Base-by-base conservation (phyloP, 495 filamentous ascomycete species). In the Parathielavia appendiculata region DNA sequence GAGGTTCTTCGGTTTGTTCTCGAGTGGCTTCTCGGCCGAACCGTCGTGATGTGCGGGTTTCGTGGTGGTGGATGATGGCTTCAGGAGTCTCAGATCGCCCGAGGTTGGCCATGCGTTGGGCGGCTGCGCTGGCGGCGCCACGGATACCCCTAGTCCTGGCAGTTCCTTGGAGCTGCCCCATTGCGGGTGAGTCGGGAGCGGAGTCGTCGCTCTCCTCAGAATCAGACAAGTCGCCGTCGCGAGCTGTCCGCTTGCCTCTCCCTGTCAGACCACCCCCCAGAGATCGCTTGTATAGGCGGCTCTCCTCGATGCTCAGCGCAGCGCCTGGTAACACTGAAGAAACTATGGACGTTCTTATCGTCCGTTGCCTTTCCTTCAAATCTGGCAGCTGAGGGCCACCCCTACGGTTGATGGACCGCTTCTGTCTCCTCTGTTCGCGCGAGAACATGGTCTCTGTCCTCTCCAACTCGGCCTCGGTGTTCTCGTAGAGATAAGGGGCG, bases 301-400 rank as follows among this genome's bases (percentile, higher is more conserved):
- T 92, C 59, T 91, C 88, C 60, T 97, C 93, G 34, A 96, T 73
- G 8, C 82, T 80, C 20, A 66, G 75, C 22, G 89, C 93, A 3
- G 89, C 89, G 39, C 93, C 92, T 2, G 93, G 93, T 41, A 98
- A 79, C 30, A 93, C 89, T 5, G 86, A 88, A 20, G 93, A 97
- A 4, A 98, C 90, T 56, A 97, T 81, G 61, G 95, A 76, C 0
- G 91, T 95, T 14, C 93, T 84, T 54, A 97, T 91, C 2, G 92
- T 96, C 41, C 91, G 83, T 68, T 90, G 91, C 39, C 92, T 83
- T 65, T 98, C 95, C 68, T 97, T 97, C 34, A 98, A 82, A 74
- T 98, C 93, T 13, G 93, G 93, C 40, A 98, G 76, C 56, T 89
- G 86, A n/a, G 95, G 93, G 1, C 93, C 93, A 58, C 93, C 93